Evolutionary conservation across 805 yeast genomes (phyloP).

Genomic region (Kluyveromyces aestuarii): DNA sequence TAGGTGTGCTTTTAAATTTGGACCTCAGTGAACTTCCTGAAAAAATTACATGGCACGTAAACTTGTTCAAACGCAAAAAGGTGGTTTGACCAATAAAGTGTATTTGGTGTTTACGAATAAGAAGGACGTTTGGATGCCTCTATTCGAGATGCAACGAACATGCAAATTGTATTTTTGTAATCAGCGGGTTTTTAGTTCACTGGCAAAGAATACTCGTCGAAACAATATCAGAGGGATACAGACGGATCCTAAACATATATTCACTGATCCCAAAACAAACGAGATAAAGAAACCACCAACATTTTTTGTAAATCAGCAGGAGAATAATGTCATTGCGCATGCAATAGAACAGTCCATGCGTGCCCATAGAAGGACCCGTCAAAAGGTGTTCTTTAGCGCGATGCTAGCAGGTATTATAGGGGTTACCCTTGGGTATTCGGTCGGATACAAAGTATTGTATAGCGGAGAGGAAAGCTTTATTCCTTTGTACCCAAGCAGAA

Average conservation of each 20-base stretch:
- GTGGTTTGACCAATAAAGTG: too few relatives aligned
- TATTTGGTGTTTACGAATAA: too few relatives aligned
- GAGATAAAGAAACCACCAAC: slow-evolving; percentile 14
- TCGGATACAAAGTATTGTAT: slow-evolving; percentile 23
- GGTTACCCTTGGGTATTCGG: slow-evolving; percentile 18
- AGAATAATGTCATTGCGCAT: slow-evolving; percentile 3
- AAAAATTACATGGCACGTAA: too few relatives aligned
- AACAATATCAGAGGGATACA: neutral
- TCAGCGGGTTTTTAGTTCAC: neutral
- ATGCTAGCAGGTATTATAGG: slow-evolving; percentile 11
- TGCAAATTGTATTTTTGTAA: neutral
- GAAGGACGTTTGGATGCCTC: neutral
- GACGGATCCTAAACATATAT: slow-evolving; percentile 14
- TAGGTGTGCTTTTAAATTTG: too few relatives aligned
- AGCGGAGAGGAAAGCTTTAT: slow-evolving; percentile 17
- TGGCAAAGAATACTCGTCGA: neutral
- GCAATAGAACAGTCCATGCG: slow-evolving; percentile 15
- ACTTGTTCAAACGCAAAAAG: too few relatives aligned
- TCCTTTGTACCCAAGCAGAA: slow-evolving; percentile 19
- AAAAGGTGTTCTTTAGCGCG: slow-evolving; percentile 10
- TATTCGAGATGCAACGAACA: neutral
- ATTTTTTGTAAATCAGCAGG: slow-evolving; percentile 7
- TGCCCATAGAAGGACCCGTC: slow-evolving; percentile 12
- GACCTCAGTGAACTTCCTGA: too few relatives aligned
- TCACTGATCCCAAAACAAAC: slow-evolving; percentile 9